Evolutionary conservation across 164 flowering plant genomes (phyloP), one percentile per base, ranked within the genome.

Genomic region (Litsea cubeba): DNA sequence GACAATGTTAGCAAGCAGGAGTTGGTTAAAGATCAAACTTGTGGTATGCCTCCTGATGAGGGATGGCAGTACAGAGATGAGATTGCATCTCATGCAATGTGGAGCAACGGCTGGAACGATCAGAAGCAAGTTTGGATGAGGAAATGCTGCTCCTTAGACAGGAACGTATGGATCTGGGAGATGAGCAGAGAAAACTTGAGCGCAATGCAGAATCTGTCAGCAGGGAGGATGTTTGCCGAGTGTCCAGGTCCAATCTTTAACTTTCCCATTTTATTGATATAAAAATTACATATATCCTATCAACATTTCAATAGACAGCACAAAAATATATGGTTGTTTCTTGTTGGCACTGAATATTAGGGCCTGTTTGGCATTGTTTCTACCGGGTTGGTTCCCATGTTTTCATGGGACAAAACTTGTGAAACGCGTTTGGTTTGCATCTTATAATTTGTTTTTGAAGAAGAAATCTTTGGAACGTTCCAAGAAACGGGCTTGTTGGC

Each of bases 171-270:
- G 72, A 78, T 74, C 84, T 95, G 17, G 95, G 87, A 76, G 84
- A 83, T 77, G 96, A 93, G 85, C 97, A 90, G 82, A 90, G 84
- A 75, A 90, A 83, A 85, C 92, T 86, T 79, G 98, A 93, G 81
- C 87, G 99, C 23, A 88, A 93, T 88, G 98, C 96, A 12, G 99
- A 90, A 77, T 88, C 93, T 79, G 98, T 91, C 30, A 95, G 86
- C 79, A 84, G 90, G 77, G 99, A 95, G 78, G 78, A 93, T 95
- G 98, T 95, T 93, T 81, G 82, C 88, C 26, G 99, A 95, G 78
- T 95, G 99, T 74, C n/a, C 99, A 95, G 97, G 99, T 95, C 14
- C 72, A 82, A 73, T 50, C 50, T 78, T 32, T 40, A 20, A 65
- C 32, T 51, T 67, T n/a, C n/a, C 54, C 7, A 7, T 4, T 67